Evolutionary conservation across 148 eudicot species (phyloP).

Genomic region (Vaccinium vitisidaea): DNA sequence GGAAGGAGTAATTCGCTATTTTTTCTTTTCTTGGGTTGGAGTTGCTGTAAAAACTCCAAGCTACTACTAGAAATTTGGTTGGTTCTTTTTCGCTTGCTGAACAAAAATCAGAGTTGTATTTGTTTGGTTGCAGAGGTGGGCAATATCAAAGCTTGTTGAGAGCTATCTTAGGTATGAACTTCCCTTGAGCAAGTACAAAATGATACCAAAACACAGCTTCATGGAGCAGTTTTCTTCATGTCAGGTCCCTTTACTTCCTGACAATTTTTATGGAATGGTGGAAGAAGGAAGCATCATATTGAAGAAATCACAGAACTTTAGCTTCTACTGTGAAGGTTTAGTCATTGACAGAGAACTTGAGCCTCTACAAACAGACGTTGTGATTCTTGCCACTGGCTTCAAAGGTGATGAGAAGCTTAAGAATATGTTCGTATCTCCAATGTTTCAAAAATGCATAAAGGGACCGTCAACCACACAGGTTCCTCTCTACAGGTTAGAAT

Average conservation of each 20-base stretch:
- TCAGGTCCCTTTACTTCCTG: conserved; percentile 23
- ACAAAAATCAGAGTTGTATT: background rate
- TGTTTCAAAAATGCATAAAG: conserved; percentile 27
- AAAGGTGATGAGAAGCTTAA: conserved; percentile 43
- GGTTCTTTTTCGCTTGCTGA: background rate
- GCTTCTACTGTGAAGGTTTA: conserved; percentile 34
- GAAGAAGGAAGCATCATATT: conserved; percentile 44
- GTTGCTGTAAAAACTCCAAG: no score
- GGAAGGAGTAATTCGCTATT: background rate
- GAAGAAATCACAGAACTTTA: conserved; percentile 27
- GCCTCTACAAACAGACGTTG: conserved; percentile 32
- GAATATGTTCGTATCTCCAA: conserved; percentile 28
- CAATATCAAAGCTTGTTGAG: conserved; percentile 41
- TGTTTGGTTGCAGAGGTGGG: conserved; percentile 35
- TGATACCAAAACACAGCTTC: conserved; percentile 43
- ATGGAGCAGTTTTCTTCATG: conserved; percentile 34
- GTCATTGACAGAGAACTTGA: conserved; percentile 15
- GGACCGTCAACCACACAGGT: conserved; percentile 21
- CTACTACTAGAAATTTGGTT: no score
- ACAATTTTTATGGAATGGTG: conserved; percentile 36
- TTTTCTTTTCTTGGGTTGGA: background rate
- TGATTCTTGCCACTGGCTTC: conserved; percentile 50
- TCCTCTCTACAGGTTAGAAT: conserved; percentile 43
- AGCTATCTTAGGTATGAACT: conserved; percentile 34
- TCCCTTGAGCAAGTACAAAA: conserved; percentile 26